A percentile compares a stretch with the other conserved stretches of the same genome.
Evolutionary conservation across 176 grass and related monocot genomes (phyloP).

Genomic region (Alopecurus myosuroides): DNA sequence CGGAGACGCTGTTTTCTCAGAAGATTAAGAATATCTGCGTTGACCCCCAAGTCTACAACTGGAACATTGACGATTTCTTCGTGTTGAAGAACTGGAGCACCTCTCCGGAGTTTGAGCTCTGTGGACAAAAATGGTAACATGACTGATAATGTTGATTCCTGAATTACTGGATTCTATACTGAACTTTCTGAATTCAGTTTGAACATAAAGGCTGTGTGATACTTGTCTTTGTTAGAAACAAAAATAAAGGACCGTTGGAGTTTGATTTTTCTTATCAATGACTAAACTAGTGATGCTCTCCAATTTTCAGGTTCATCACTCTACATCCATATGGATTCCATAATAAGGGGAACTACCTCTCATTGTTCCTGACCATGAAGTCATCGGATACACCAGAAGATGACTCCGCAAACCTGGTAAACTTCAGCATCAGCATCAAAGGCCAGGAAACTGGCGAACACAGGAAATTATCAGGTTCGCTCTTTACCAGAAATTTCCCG

Average conservation of each 20-base stretch:
- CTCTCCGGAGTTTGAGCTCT: constrained; percentile 12
- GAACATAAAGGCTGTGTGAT: background rate
- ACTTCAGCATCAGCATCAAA: constrained; percentile 23
- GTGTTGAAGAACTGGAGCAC: background rate
- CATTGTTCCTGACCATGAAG: constrained; percentile 17
- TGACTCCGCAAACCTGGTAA: constrained; percentile 6
- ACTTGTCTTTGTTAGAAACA: no score
- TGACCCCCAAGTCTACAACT: background rate
- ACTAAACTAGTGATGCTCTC: background rate
- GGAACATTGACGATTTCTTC: constrained; percentile 28
- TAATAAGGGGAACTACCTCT: constrained; percentile 18
- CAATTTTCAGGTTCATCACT: constrained; percentile 5
- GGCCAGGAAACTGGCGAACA: background rate
- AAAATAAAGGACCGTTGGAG: no score
- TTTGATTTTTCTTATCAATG: background rate
- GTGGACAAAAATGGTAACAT: constrained; percentile 31
- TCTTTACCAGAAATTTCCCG: background rate
- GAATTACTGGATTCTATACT: background rate
- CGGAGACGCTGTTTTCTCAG: constrained; percentile 13
- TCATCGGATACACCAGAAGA: background rate
- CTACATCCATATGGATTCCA: background rate
- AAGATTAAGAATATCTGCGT: constrained; percentile 14
- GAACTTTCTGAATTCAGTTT: background rate
- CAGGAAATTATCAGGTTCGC: background rate
- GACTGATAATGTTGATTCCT: background rate